phyloP scores from a whole-genome alignment of 2,329 filamentous ascomycete genomes.

The Mycosphaerelloides madeirae region DNA sequence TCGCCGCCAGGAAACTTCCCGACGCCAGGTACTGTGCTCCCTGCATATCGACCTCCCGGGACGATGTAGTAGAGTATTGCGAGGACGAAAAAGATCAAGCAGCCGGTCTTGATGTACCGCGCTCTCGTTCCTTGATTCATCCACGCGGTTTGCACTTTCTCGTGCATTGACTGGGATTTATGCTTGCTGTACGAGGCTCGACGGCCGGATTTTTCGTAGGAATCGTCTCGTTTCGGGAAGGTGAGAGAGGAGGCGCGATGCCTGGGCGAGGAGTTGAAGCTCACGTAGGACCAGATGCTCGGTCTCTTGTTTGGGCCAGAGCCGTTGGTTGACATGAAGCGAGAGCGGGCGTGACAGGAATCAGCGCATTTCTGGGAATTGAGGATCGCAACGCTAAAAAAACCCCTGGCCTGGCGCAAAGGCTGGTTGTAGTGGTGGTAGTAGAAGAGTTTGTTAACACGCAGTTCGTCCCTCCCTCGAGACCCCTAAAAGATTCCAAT shows the following conservation, averaged over 20 bases:
- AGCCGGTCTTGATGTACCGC: conserved; percentile 58
- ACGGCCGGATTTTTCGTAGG: conserved; percentile 45
- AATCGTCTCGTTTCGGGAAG: conserved; percentile 42
- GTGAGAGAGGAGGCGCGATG: conserved; percentile 52
- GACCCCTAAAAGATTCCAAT: too few relatives aligned
- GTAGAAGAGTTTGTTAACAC: too few relatives aligned
- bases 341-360: background rate
- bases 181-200: conserved; percentile 26
- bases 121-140: conserved; percentile 61
- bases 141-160: conserved; percentile 40
- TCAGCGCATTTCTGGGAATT: too few relatives aligned
- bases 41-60: conserved; percentile 21
- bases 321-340: conserved; percentile 15
- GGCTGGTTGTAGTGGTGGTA: too few relatives aligned
- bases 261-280: conserved; percentile 41
- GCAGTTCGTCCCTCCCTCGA: too few relatives aligned
- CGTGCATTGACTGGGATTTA: conserved; percentile 32
- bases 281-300: conserved; percentile 50
- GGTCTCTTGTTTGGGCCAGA: conserved; percentile 8
- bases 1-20: conserved; percentile 35
- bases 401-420: too few relatives aligned
- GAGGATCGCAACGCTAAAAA: background rate
- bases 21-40: conserved; percentile 8
- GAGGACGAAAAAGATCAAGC: conserved; percentile 54
- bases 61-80: conserved; percentile 55